A percentile compares a stretch with the other conserved stretches of the same genome.
Conservation (phyloP, 345 rosid genomes). For the Arabis hirsuta region DNA sequence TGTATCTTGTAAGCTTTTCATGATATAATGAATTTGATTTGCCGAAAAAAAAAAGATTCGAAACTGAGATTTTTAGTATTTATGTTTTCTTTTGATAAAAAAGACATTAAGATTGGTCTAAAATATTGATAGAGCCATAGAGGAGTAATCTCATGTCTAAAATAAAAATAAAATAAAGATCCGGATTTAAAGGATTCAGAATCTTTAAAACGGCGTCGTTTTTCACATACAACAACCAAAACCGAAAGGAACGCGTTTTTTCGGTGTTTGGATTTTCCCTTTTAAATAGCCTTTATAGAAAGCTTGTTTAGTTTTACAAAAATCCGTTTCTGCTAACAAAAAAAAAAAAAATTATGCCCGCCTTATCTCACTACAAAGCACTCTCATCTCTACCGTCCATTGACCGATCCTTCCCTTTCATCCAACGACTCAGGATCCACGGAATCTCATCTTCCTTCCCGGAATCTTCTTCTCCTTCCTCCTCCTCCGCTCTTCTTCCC, state of each 20-base stretch:
- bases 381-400: constrained; percentile 52
- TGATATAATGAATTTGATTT: too few species aligned
- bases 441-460: constrained; percentile 47
- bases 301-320: not conserved
- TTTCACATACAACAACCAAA: not conserved
- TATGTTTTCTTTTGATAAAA: too few species aligned
- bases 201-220: constrained; percentile 17
- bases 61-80: too few species aligned
- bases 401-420: constrained; percentile 34
- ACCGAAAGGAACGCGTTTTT: constrained; percentile 33
- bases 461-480: constrained; percentile 44
- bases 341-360: constrained; percentile 42
- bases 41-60: too few species aligned
- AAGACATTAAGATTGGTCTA: not conserved
- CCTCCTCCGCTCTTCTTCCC: constrained; percentile 40
- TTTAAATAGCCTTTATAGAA: constrained; percentile 19
- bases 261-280: constrained; percentile 2
- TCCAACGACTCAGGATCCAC: constrained; percentile 57
- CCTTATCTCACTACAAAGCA: constrained; percentile 46
- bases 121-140: not conserved
- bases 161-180: not conserved
- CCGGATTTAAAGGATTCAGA: not conserved
- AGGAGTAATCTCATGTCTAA: not conserved
- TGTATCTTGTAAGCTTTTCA: too few species aligned
- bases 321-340: constrained; percentile 19